Evolutionary conservation across 2,329 filamentous ascomycete species (phyloP).

Genomic region (Paracoccidioides lutzii): DNA sequence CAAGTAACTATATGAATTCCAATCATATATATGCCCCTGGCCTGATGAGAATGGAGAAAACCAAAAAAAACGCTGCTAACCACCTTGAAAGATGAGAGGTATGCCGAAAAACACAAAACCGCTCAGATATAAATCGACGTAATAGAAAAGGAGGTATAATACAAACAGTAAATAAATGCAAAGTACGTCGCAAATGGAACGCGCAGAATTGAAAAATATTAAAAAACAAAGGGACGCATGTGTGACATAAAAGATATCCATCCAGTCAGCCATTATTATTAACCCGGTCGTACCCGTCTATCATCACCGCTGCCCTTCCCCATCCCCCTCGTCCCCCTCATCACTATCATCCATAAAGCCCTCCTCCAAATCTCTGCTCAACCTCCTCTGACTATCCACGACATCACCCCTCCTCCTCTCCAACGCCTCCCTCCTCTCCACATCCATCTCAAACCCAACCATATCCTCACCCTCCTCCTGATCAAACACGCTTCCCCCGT

Average conservation of each 20-base stretch:
- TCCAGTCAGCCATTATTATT: not conserved
- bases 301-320: not conserved
- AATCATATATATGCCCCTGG: too few relatives aligned
- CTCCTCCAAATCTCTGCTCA: slow-evolving; percentile 70
- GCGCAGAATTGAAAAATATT: not conserved
- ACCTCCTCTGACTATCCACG: slow-evolving; percentile 36
- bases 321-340: slow-evolving; percentile 34
- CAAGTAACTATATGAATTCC: too few relatives aligned
- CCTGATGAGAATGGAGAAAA: too few relatives aligned
- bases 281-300: not conserved
- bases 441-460: slow-evolving; percentile 42
- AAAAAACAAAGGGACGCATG: not conserved
- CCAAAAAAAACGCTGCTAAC: too few relatives aligned
- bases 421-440: slow-evolving; percentile 31
- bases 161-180: too few relatives aligned
- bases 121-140: too few relatives aligned
- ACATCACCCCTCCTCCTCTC: slow-evolving; percentile 35
- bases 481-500: slow-evolving; percentile 37
- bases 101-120: too few relatives aligned
- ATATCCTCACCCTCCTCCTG: slow-evolving; percentile 51
- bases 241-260: not conserved
- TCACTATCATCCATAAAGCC: slow-evolving; percentile 64
- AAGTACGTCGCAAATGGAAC: not conserved
- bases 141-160: too few relatives aligned
- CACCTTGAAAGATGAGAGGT: too few relatives aligned